These are phyloP conservation scores for Rhododendron kiyosumense DNA, from an alignment of 148 eudicot genomes.

Conservation along the genomic window DNA sequence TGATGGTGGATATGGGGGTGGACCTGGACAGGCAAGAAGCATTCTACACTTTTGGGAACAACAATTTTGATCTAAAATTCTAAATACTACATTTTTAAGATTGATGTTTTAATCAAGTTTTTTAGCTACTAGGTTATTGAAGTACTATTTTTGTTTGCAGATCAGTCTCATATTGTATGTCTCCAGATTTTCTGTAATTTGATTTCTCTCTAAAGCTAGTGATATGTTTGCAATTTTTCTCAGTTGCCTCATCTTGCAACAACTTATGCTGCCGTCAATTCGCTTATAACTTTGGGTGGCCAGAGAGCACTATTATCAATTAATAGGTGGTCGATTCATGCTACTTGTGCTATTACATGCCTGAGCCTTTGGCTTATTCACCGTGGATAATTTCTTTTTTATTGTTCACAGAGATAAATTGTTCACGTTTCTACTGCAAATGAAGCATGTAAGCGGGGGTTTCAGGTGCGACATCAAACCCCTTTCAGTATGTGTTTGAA, in stretches of 20 bases:
- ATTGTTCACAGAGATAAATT: slow-evolving; percentile 48
- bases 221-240: slow-evolving; percentile 16
- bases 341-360: slow-evolving; percentile 6
- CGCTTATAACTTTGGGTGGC: slow-evolving; percentile 87
- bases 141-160: background rate
- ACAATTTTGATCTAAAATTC: background rate
- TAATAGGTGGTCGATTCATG: slow-evolving; percentile 57
- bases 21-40: slow-evolving; percentile 84
- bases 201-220: slow-evolving; percentile 10
- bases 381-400: background rate
- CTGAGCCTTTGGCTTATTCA: background rate
- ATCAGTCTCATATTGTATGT: background rate
- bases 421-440: slow-evolving; percentile 55
- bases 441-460: slow-evolving; percentile 80
- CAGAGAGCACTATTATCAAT: slow-evolving; percentile 63
- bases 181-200: background rate
- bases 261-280: slow-evolving; percentile 89
- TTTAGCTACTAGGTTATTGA: background rate
- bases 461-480: slow-evolving; percentile 53
- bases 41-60: background rate
- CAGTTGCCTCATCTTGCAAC: slow-evolving; percentile 99
- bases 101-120: background rate
- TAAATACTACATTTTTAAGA: background rate
- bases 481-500: background rate
- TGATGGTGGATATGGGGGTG: slow-evolving; percentile 92